A percentile compares a stretch with the other conserved stretches of the same genome.
These are phyloP conservation scores for Anthostomella pinea DNA, from an alignment of 2,329 filamentous ascomycete genomes.

Conservation along the genomic window DNA sequence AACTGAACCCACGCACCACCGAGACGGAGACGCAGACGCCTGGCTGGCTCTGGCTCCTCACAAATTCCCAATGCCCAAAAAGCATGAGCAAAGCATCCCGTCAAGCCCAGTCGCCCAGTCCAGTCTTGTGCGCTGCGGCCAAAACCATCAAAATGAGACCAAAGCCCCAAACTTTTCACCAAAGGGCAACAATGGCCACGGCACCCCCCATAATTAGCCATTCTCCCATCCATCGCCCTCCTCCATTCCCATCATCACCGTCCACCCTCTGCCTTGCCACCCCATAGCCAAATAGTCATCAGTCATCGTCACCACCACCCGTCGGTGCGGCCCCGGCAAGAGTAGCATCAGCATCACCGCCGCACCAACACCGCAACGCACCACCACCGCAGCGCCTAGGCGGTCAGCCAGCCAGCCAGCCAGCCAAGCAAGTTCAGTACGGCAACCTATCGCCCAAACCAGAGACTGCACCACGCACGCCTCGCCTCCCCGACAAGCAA, in stretches of 20 bases:
- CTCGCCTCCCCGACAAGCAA: no score
- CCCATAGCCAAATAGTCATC: slow-evolving; percentile 3
- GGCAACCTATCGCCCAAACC: slow-evolving; percentile 14
- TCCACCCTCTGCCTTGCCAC: slow-evolving; percentile 14
- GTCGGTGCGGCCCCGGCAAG: no score
- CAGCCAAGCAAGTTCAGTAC: slow-evolving; percentile 10
- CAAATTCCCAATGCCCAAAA: slow-evolving; percentile 26
- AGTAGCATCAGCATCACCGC: slow-evolving; percentile 9
- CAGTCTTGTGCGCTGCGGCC: slow-evolving; percentile 30
- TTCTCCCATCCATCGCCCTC: slow-evolving; percentile 24
- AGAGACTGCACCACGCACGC: slow-evolving; percentile 6
- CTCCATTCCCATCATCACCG: slow-evolving; percentile 23
- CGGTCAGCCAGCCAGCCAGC: slow-evolving; percentile 9
- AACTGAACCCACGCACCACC: slow-evolving; percentile 16
- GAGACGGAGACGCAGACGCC: slow-evolving; percentile 24
- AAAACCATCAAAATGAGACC: slow-evolving; percentile 35
- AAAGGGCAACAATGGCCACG: slow-evolving; percentile 33
- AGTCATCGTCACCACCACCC: slow-evolving; percentile 15
- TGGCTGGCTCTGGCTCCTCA: slow-evolving; percentile 24
- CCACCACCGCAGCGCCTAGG: slow-evolving; percentile 5
- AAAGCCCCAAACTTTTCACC: slow-evolving; percentile 34
- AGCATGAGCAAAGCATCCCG: slow-evolving; percentile 26
- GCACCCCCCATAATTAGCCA: slow-evolving; percentile 36
- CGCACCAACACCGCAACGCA: slow-evolving; percentile 2
- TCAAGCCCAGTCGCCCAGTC: no score